These are phyloP conservation scores for Taphrina deformans DNA, from an alignment of 1,139 yeast species.

Conservation along the genomic window DNA sequence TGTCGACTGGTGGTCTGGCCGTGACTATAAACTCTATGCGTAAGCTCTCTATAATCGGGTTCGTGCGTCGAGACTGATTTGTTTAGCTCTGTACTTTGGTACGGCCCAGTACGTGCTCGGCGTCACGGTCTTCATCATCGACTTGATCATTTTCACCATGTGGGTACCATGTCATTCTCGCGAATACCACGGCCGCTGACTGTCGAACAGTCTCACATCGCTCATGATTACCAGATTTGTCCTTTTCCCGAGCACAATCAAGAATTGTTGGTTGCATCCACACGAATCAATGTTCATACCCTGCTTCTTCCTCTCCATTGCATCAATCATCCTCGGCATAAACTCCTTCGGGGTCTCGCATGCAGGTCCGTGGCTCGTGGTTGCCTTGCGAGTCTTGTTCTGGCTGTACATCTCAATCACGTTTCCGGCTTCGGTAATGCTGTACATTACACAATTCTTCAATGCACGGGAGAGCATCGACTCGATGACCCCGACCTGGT, in stretches of 20 bases:
- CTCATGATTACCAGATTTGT: slow-evolving; percentile 23
- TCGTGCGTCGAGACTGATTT: neutral
- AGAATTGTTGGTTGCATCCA: slow-evolving; percentile 22
- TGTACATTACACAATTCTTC: slow-evolving; percentile 15
- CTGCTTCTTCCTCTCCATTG: slow-evolving; percentile 23
- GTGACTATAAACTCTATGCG: slow-evolving; percentile 15
- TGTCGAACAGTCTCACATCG: neutral
- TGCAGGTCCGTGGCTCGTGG: slow-evolving; percentile 29
- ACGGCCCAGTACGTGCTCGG: slow-evolving; percentile 9
- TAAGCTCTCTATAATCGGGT: neutral
- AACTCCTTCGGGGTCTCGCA: slow-evolving; percentile 10
- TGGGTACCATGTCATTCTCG: neutral
- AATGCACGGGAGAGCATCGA: slow-evolving; percentile 15
- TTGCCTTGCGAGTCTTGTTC: slow-evolving; percentile 9
- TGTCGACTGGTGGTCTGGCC: slow-evolving; percentile 32
- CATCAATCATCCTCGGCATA: slow-evolving; percentile 20
- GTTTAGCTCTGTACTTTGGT: slow-evolving; percentile 1
- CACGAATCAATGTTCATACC: slow-evolving; percentile 25
- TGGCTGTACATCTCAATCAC: slow-evolving; percentile 27
- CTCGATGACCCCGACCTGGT: slow-evolving; percentile 27
- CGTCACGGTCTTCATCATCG: slow-evolving; percentile 4
- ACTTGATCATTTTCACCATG: slow-evolving; percentile 9
- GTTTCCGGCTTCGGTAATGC: slow-evolving; percentile 16
- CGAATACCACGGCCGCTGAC: neutral
- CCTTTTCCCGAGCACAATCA: slow-evolving; percentile 19